phyloP scores from a whole-genome alignment of 2,329 filamentous ascomycete genomes.

The Neurospora sp. region DNA sequence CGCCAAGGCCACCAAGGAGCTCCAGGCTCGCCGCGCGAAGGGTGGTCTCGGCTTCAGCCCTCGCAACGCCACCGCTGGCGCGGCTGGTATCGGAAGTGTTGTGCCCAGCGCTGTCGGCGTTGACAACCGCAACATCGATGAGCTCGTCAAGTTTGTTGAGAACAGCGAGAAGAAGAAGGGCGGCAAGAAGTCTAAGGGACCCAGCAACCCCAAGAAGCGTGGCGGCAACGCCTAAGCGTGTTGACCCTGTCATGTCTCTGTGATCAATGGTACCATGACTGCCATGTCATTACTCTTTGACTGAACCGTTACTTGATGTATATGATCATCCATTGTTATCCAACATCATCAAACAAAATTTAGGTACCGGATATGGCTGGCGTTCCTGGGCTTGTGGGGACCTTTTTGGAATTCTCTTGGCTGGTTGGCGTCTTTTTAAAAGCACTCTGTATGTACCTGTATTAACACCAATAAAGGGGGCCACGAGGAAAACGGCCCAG shows the following conservation, averaged over 20 bases:
- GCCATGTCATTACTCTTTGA: background rate
- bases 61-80: slow-evolving; percentile 35
- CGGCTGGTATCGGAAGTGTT: slow-evolving; percentile 31
- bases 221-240: slow-evolving; percentile 21
- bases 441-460: background rate
- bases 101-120: slow-evolving; percentile 38
- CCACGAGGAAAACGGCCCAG: background rate
- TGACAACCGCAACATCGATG: slow-evolving; percentile 81
- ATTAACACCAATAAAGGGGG: background rate
- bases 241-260: background rate
- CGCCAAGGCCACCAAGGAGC: slow-evolving; percentile 85
- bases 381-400: background rate
- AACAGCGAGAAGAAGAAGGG: slow-evolving; percentile 47
- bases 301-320: background rate
- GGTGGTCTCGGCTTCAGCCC: slow-evolving; percentile 60
- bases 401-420: background rate
- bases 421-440: background rate
- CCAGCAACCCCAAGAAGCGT: slow-evolving; percentile 47
- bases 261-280: background rate
- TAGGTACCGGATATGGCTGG: background rate
- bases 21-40: slow-evolving; percentile 64
- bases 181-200: slow-evolving; percentile 43
- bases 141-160: slow-evolving; percentile 90
- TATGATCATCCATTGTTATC: background rate
- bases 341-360: background rate